phyloP scores from a whole-genome alignment of 768 basidiomycete genomes.

The Rubroboletus pulcherrimus region DNA sequence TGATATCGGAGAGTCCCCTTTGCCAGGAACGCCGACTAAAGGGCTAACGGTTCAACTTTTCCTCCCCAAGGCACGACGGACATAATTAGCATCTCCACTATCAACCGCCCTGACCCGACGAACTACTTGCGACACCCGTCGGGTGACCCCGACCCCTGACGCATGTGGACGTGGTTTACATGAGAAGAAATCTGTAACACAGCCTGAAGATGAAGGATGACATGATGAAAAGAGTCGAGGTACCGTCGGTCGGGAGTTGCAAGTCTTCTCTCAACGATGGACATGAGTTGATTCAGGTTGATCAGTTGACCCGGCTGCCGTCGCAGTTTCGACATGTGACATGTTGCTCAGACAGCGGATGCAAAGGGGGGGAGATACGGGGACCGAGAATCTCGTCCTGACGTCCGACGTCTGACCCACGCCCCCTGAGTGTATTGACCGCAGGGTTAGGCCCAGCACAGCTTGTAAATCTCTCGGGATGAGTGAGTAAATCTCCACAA shows the following conservation, averaged over 20 bases:
- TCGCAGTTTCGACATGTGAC: not conserved
- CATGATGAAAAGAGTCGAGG: not conserved
- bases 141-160: not conserved
- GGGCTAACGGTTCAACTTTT: not conserved
- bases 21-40: not conserved
- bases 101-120: not conserved
- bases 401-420: not conserved
- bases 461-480: no score
- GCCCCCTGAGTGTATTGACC: not conserved
- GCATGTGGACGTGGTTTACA: not conserved
- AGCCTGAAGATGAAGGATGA: not conserved
- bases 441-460: no score
- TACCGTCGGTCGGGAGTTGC: not conserved
- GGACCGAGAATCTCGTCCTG: not conserved
- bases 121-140: not conserved
- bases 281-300: not conserved
- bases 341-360: not conserved
- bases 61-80: not conserved
- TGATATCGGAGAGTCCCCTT: not conserved
- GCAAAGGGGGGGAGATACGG: not conserved
- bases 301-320: not conserved
- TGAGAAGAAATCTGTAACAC: not conserved
- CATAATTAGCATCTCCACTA: not conserved
- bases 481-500: not conserved
- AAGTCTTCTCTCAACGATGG: not conserved